Base-by-base conservation (phyloP, 2,329 filamentous ascomycete genomes). In the Capronia coronata region DNA sequence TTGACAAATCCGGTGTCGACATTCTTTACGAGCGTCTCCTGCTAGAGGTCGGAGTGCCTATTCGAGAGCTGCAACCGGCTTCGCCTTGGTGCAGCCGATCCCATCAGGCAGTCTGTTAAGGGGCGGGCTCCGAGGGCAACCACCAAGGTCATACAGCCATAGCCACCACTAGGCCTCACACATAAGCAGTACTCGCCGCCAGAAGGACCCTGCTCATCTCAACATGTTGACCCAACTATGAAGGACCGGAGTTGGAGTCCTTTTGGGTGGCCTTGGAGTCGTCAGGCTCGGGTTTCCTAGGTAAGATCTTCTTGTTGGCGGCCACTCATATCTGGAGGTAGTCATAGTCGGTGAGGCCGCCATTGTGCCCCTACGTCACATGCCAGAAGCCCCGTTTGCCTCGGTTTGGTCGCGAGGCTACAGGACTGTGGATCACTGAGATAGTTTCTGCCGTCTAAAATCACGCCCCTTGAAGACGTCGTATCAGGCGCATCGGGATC, bases 361-460 rank as follows among this genome's bases (percentile, higher is more conserved):
- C 68, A 0, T n/a, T 44, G 56, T 83, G 80, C 46, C 78, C 79
- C 58, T 84, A 83, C 0, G 79, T 80, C 25, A 84, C 75, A n/a
- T 80, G 75, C 68, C 80, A 83, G 10, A 83, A 64, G 0, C 77
- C 77, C 42, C 82, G 78, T 2, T 66, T 66, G 0, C 74, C 78
- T 52, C 83, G n/a, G 76, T 44, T 71, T 75, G 1, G 79, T 79
- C 2, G 77, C 77, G 77, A 83, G 79, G 66, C 78, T 69, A 64
- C 78, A 83, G 58, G 83, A 70, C n/a, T 77, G 73, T 0, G 78
- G 79, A 55, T 84, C 73, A 30, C 82, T 70, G 55, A 81, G 76
- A 62, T 82, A 82, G 61, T 57, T 55, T n/a, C 44, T 48, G 13
- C 46, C 52, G 18, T 49, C 42, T 35, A n/a, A 39, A 57, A 21